Evolutionary conservation across 441 rosid genomes (phyloP).

Genomic region (Brassica hybrid): DNA sequence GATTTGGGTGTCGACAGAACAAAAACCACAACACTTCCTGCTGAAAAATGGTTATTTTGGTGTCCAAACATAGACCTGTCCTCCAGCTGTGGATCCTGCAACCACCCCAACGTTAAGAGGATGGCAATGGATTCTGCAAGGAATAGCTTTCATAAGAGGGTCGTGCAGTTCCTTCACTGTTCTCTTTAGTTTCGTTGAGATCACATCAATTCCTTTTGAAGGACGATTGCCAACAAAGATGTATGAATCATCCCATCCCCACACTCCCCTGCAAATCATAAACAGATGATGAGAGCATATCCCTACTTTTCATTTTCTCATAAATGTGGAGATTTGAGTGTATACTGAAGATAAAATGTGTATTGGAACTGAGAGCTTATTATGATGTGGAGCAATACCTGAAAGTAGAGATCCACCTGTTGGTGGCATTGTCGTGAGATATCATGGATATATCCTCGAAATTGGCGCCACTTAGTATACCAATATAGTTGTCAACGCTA

Average conservation of each 20-base stretch:
- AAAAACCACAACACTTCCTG: too few species aligned
- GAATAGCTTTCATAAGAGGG: constrained; percentile 55
- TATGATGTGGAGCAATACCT: constrained; percentile 48
- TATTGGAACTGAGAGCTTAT: neutral
- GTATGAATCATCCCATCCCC: constrained; percentile 68
- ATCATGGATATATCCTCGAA: constrained; percentile 54
- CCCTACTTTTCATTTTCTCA: too few species aligned
- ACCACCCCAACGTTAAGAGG: constrained; percentile 67
- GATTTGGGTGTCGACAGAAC: neutral
- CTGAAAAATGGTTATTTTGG: constrained; percentile 10
- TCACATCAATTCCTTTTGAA: constrained; percentile 67
- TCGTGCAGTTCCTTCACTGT: constrained; percentile 49
- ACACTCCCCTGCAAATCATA: too few species aligned
- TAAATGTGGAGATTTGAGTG: too few species aligned
- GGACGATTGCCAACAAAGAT: constrained; percentile 63
- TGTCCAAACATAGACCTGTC: constrained; percentile 80
- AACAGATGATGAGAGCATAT: constrained; percentile 23
- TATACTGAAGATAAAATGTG: neutral
- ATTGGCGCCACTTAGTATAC: constrained; percentile 60
- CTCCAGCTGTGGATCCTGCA: constrained; percentile 78
- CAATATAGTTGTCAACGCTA: constrained; percentile 63
- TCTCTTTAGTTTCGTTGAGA: constrained; percentile 47
- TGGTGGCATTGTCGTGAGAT: constrained; percentile 65
- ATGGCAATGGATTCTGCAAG: constrained; percentile 63
- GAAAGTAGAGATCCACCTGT: constrained; percentile 73